These are phyloP conservation scores for Austroboletus eburneus DNA, from an alignment of 768 basidiomycete genomes.

Conservation along the genomic window DNA sequence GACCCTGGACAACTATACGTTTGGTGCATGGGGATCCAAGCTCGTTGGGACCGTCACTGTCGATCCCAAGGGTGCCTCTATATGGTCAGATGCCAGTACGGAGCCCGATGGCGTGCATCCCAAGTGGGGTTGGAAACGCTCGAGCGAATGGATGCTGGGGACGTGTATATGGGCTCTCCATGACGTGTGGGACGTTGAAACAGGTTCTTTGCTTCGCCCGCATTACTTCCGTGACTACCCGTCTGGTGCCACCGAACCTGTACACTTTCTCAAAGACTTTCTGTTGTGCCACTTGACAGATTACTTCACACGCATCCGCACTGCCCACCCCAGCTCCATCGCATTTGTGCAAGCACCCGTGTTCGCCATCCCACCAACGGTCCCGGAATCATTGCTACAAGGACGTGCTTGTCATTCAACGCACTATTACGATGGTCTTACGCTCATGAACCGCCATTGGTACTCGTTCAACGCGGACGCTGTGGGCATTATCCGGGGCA, in stretches of 20 bases:
- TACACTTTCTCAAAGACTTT: constrained; percentile 73
- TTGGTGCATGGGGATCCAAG: constrained; percentile 74
- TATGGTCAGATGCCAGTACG: constrained; percentile 65
- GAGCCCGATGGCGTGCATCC: constrained; percentile 54
- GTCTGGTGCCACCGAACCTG: constrained; percentile 10
- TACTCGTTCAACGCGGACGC: constrained; percentile 96
- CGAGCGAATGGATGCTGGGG: constrained; percentile 68
- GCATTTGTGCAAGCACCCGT: constrained; percentile 92
- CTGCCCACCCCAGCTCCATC: constrained; percentile 75
- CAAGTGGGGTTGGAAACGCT: constrained; percentile 83
- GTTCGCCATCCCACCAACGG: constrained; percentile 70
- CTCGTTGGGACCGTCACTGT: constrained; percentile 71
- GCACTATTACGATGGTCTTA: constrained; percentile 95
- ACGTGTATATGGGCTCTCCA: constrained; percentile 85
- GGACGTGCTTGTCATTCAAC: constrained; percentile 71
- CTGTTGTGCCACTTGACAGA: constrained; percentile 69
- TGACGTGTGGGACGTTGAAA: constrained; percentile 80
- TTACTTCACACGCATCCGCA: constrained; percentile 56
- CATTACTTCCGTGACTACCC: constrained; percentile 69
- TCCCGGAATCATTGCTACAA: constrained; percentile 51
- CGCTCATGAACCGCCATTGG: constrained; percentile 90
- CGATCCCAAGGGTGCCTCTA: constrained; percentile 75
- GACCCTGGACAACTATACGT: constrained; percentile 79
- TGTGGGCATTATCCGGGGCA: constrained; percentile 83
- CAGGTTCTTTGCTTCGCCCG: constrained; percentile 60